Conservation (phyloP, 495 filamentous ascomycete genomes). For the Penicillium silybi region DNA sequence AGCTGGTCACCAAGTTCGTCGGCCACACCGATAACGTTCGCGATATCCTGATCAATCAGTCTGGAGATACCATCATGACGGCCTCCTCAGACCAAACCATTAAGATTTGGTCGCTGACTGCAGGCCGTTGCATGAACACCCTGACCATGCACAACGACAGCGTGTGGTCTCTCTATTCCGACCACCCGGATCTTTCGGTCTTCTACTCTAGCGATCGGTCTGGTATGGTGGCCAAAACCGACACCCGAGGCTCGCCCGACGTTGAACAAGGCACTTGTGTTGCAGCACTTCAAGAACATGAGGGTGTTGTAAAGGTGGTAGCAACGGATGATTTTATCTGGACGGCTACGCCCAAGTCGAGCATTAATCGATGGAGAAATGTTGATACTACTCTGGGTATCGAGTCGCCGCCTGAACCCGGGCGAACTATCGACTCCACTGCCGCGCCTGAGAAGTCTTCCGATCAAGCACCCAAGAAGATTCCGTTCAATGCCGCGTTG, state of each 20-base stretch:
- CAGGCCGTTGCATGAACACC: constrained; percentile 93
- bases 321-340: constrained; percentile 78
- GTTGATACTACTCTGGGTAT: constrained; percentile 68
- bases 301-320: constrained; percentile 81
- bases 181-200: constrained; percentile 76
- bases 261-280: constrained; percentile 87
- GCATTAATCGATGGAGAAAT: constrained; percentile 91
- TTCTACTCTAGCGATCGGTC: constrained; percentile 94
- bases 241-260: constrained; percentile 71
- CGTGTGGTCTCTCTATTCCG: constrained; percentile 93
- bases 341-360: constrained; percentile 91
- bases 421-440: constrained; percentile 38
- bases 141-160: constrained; percentile 98
- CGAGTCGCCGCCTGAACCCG: constrained; percentile 52
- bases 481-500: constrained; percentile 71
- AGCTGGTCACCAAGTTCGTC: constrained; percentile 90
- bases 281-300: constrained; percentile 85
- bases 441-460: constrained; percentile 3
- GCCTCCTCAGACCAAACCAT: constrained; percentile 95
- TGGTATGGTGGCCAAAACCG: constrained; percentile 90
- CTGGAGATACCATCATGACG: constrained; percentile 87
- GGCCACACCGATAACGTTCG: constrained; percentile 97
- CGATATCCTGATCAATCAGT: constrained; percentile 81
- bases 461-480: constrained; percentile 51
- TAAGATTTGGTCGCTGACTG: constrained; percentile 95